Percentiles rank a stretch among this genome's conserved stretches.
These are phyloP conservation scores for Ceratocystis colombiana DNA, from an alignment of 2,329 filamentous ascomycete species.

Conservation along the genomic window DNA sequence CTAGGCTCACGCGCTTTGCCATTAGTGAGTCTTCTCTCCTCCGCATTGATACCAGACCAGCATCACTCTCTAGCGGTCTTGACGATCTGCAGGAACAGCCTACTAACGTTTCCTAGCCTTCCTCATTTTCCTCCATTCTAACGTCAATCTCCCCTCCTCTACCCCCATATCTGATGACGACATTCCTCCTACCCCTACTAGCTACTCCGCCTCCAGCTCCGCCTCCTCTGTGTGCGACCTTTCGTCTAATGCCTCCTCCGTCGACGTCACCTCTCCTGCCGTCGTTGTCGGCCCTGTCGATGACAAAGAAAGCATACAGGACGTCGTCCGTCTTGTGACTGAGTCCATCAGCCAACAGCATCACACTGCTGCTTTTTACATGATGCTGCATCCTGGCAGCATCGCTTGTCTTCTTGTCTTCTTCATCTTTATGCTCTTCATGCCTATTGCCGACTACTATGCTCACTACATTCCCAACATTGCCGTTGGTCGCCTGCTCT, in stretches of 20 bases:
- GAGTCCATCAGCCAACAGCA: slow-evolving; percentile 78
- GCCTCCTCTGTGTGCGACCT: slow-evolving; percentile 21
- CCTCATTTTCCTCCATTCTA: slow-evolving; percentile 16
- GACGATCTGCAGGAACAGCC: too few relatives aligned
- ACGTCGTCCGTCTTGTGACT: slow-evolving; percentile 61
- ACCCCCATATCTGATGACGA: neutral
- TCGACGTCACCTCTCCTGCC: slow-evolving; percentile 37
- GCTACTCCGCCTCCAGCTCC: neutral
- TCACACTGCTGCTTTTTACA: slow-evolving; percentile 51
- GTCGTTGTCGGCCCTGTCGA: slow-evolving; percentile 50
- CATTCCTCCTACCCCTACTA: slow-evolving; percentile 5
- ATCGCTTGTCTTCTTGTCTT: slow-evolving; percentile 38
- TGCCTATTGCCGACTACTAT: slow-evolving; percentile 34
- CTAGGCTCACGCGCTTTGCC: slow-evolving; percentile 4
- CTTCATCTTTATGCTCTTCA: slow-evolving; percentile 36
- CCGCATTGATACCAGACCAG: neutral
- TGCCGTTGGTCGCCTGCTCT: slow-evolving; percentile 46
- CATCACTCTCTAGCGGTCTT: neutral
- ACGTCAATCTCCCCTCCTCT: slow-evolving; percentile 13
- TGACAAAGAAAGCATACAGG: slow-evolving; percentile 48
- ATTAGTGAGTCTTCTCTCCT: slow-evolving; percentile 11
- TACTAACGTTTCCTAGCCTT: slow-evolving; percentile 7
- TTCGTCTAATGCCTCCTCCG: slow-evolving; percentile 36
- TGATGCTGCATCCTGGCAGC: slow-evolving; percentile 53
- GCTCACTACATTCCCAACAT: slow-evolving; percentile 28